Percentiles rank a stretch among this genome's conserved stretches.
phyloP scores from a whole-genome alignment of 805 yeast species.

The Diddensiella santjacobensis region DNA sequence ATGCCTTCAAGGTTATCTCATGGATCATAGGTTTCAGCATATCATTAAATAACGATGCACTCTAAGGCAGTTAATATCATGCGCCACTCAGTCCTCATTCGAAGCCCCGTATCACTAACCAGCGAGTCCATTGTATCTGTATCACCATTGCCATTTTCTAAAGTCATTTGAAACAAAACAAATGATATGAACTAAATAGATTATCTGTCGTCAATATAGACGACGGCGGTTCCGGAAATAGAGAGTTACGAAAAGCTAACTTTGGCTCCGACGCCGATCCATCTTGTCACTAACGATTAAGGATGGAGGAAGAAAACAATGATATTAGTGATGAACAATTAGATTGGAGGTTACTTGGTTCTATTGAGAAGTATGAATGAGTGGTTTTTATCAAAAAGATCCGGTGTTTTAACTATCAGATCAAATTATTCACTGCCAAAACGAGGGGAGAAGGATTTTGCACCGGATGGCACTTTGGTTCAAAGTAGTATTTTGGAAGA shows the following conservation, averaged over 20 bases:
- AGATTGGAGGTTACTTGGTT: constrained; percentile 37
- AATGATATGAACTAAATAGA: background rate
- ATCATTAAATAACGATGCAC: constrained; percentile 26
- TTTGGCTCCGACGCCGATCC: no score
- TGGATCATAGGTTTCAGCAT: constrained; percentile 32
- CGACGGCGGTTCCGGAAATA: no score
- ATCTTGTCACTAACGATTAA: no score
- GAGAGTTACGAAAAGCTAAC: no score
- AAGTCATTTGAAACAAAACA: constrained; percentile 1
- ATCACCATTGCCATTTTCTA: constrained; percentile 2
- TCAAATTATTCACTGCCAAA: constrained; percentile 44
- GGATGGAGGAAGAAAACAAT: constrained; percentile 4
- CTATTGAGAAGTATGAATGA: constrained; percentile 11
- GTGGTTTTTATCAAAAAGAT: background rate
- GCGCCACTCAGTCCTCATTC: no score
- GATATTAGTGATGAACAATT: constrained; percentile 38
- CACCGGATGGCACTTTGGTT: constrained; percentile 65
- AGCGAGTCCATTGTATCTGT: background rate
- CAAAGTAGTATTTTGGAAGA: constrained; percentile 48
- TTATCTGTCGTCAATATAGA: background rate
- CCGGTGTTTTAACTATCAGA: constrained; percentile 1
- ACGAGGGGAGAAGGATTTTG: constrained; percentile 82
- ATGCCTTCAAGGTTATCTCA: constrained; percentile 33
- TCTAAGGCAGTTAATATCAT: constrained; percentile 14
- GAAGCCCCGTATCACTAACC: background rate